Evolutionary conservation across 352 stramenopile species (phyloP), one percentile per base, ranked within the genome.

Genomic region (Pythium phragmitis): DNA sequence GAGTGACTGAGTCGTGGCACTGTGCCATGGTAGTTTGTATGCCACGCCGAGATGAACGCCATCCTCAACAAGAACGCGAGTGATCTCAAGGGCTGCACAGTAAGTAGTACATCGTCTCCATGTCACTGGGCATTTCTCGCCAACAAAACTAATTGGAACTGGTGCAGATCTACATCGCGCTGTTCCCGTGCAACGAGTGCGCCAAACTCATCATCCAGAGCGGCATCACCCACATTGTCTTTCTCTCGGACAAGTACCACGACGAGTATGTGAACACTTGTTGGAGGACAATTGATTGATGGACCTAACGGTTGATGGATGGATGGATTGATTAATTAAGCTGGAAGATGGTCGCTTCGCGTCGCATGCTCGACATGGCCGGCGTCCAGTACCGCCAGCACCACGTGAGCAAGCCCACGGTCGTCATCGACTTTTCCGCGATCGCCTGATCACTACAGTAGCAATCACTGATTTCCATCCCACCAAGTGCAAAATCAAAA

Each of bases 121-220:
- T 30, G 26, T 30, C 26, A 30, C 26, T 30, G 26, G 26, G 26
- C 26, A 30, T 30, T 5, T 3, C 4, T 30, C 4, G 26, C 26
- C 26, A 30, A 5, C 34, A 2, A 39, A 39, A 9, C 34, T 39
- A 6, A 39, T 6, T 39, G 34, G 34, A 39, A 9, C 7, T 14
- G 7, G 34, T 39, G 34, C 34, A 96, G 75, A 96, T 99, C 51
- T 99, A 99, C 76, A 96, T 99, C 42, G 96, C 96, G 14, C 79
- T 99, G 36, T 99, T 99, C 72, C 97, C 97, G 9, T 99, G 97
- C 77, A 98, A 99, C 74, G 97, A 99, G 71, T 99, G 97, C 75
- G 93, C 96, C 37, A 99, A 99, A 72, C 85, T 99, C 57, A 99
- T 99, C 67, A 99, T 99, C 72, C 97, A 94, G 83, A 94, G 91